phyloP scores from a whole-genome alignment of 345 rosid genomes.

The Populus nigra region DNA sequence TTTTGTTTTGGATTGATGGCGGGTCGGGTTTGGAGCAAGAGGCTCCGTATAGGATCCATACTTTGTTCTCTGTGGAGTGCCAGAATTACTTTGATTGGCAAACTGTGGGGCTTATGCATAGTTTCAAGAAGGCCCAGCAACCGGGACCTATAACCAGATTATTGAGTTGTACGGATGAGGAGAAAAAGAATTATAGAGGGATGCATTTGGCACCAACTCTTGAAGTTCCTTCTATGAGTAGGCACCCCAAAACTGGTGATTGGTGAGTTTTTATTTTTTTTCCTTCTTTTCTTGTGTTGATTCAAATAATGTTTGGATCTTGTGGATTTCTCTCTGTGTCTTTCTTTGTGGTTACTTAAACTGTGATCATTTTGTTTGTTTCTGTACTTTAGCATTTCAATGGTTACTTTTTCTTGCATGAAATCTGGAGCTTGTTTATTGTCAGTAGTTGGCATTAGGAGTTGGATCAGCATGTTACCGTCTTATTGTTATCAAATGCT shows the following conservation, averaged over 20 bases:
- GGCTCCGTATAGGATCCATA: conserved; percentile 83
- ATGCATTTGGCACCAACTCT: conserved; percentile 89
- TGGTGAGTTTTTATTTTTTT: conserved; percentile 42
- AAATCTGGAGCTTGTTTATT: background rate
- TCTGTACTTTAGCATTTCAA: background rate
- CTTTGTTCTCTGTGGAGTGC: conserved; percentile 95
- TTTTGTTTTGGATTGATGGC: conserved; percentile 25
- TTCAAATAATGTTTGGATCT: background rate
- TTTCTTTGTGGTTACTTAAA: background rate
- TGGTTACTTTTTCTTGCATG: background rate
- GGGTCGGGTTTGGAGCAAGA: conserved; percentile 36
- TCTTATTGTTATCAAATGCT: too few species aligned
- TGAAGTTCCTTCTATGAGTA: conserved; percentile 91
- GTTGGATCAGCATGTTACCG: background rate
- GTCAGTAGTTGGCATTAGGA: background rate
- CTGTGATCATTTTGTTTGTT: background rate
- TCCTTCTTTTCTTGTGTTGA: background rate
- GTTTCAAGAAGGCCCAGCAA: conserved; percentile 81
- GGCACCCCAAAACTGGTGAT: conserved; percentile 87
- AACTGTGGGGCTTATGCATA: conserved; percentile 87
- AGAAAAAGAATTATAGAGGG: conserved; percentile 74
- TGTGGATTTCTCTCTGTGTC: too few species aligned
- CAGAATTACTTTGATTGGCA: conserved; percentile 98
- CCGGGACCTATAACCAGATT: conserved; percentile 94
- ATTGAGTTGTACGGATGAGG: conserved; percentile 85